Evolutionary conservation across 768 basidiomycete genomes (phyloP), one percentile per base, ranked within the genome.

Genomic region (Termitomyces sp.): DNA sequence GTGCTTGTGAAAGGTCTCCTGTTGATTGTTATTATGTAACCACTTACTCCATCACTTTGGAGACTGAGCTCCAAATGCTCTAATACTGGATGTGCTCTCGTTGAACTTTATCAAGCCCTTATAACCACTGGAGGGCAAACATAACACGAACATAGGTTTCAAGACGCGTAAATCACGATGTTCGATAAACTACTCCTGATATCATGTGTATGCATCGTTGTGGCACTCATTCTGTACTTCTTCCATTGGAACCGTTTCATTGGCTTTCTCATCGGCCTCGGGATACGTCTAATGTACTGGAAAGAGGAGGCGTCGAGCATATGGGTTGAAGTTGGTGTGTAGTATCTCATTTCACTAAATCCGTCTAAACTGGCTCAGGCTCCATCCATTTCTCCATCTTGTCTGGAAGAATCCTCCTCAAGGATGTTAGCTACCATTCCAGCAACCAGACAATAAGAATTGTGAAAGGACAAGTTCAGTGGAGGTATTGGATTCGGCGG

Each of bases 221-320:
- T 77, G 36, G 79, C 78, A 16, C 73, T 86, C 7, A 71, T 90
- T 56, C 74, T 92, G 59, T 91, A 92, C 72, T 79, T 92, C 61
- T 95, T 97, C 80, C 97, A 90, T 74, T 92, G 90, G 84, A 95
- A 94, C 72, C 84, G 94, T 41, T 74, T 96, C 51, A 69, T 96
- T 57, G 93, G 85, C 0, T 81, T 79, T 55, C 58, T 90, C 55
- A 72, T 94, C 58, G 82, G 86, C 14, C 76, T 84, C 54, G 63
- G 82, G 13, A 72, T 96, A 49, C 88, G 92, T 29, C 65, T 91
- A 7, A 71, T 81, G 57, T 84, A 86, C 59, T 97, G 96, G 95
- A 87, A 87, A 60, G 79, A 84, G 57, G 82, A 83, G 51, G 82
- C 78, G 37, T 82, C 83, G n/a, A 89, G 89, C 66, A 79, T 86